Conservation (phyloP, 495 filamentous ascomycete species). For the Hyaloscypha hepaticicola region DNA sequence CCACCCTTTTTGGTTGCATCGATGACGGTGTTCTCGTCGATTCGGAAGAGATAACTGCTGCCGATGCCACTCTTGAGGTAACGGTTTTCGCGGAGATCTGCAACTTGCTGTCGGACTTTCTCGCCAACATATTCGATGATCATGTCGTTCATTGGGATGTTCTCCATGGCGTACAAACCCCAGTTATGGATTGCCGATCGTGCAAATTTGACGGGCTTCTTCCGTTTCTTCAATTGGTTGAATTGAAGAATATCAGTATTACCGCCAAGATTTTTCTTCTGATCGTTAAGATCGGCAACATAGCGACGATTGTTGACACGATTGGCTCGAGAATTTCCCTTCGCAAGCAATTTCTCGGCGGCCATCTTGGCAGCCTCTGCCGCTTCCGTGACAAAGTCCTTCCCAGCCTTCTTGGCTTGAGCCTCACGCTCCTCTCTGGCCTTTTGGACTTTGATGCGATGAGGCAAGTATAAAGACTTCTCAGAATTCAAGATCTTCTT, state of each 20-base stretch:
- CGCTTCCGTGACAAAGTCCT: conserved; percentile 61
- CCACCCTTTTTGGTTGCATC: conserved; percentile 98
- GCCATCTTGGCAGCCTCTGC: conserved; percentile 72
- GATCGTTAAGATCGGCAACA: conserved; percentile 90
- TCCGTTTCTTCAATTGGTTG: conserved; percentile 98
- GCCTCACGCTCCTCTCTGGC: conserved; percentile 86
- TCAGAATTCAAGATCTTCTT: conserved; percentile 94
- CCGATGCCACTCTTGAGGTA: conserved; percentile 97
- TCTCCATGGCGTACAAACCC: conserved; percentile 96
- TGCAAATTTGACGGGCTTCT: conserved; percentile 98
- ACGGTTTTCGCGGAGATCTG: conserved; percentile 85
- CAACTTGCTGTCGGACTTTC: conserved; percentile 93
- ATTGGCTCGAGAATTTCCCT: conserved; percentile 77
- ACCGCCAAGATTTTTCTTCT: conserved; percentile 81
- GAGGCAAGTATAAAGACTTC: conserved; percentile 96
- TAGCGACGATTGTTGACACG: conserved; percentile 93
- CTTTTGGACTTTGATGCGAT: conserved; percentile 92
- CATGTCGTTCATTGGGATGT: conserved; percentile 97
- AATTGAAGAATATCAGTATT: conserved; percentile 90
- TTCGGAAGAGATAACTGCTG: conserved; percentile 95
- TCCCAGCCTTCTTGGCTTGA: conserved; percentile 67
- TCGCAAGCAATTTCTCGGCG: conserved; percentile 74
- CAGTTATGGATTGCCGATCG: conserved; percentile 98
- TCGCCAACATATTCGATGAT: conserved; percentile 99
- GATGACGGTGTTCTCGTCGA: conserved; percentile 96